A percentile compares a stretch with the other conserved stretches of the same genome.
phyloP scores from a whole-genome alignment of 1,284 basidiomycete species.

The Cryptococcus floricola region DNA sequence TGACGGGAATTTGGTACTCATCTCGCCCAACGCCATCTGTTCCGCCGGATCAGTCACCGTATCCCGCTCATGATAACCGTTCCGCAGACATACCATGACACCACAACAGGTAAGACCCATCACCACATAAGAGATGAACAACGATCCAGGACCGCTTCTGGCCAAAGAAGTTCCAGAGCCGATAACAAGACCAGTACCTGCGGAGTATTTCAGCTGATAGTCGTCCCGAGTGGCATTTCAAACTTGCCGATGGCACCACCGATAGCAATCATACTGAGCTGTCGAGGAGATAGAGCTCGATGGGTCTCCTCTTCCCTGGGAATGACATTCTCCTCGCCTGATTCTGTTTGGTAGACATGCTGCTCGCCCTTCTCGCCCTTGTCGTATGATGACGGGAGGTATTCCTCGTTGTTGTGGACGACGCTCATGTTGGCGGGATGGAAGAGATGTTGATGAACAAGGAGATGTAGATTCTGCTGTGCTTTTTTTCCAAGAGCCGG shows the following conservation, averaged over 20 bases:
- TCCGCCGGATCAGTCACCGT: not conserved
- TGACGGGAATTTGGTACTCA: conserved; percentile 51
- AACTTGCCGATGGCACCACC: conserved; percentile 53
- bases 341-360: not conserved
- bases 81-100: conserved; percentile 25
- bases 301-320: conserved; percentile 32
- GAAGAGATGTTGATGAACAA: not conserved
- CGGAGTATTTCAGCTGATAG: not conserved
- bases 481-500: too few relatives aligned
- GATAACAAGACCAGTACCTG: conserved; percentile 67
- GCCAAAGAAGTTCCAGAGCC: conserved; percentile 54
- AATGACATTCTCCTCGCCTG: conserved; percentile 13
- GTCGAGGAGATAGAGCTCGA: conserved; percentile 35
- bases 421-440: not conserved
- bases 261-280: conserved; percentile 52
- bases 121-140: conserved; percentile 51
- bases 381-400: not conserved
- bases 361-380: not conserved
- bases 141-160: conserved; percentile 50
- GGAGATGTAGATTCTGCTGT: not conserved
- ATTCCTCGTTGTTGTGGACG: not conserved
- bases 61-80: not conserved
- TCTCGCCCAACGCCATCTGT: conserved; percentile 46
- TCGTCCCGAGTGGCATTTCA: not conserved
- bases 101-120: conserved; percentile 42